These are phyloP conservation scores for Purpureocillium takamizusanense DNA, from an alignment of 2,329 filamentous ascomycete genomes.

Conservation along the genomic window DNA sequence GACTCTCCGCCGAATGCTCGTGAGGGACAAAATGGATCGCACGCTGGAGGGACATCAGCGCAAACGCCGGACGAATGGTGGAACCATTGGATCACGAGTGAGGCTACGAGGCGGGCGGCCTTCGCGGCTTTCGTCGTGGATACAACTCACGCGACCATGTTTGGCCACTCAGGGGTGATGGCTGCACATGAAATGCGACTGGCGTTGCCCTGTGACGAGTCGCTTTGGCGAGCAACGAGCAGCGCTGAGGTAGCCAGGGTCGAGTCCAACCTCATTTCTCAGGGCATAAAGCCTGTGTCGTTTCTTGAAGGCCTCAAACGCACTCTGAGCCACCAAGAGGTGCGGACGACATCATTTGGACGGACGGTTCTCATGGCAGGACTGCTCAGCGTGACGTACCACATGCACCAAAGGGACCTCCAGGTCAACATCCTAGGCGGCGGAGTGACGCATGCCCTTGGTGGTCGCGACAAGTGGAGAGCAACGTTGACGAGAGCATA, in stretches of 20 bases:
- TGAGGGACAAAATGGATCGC: constrained; percentile 46
- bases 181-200: constrained; percentile 91
- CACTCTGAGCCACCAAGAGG: constrained; percentile 75
- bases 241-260: constrained; percentile 78
- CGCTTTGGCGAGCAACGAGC: constrained; percentile 83
- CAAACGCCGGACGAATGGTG: constrained; percentile 83
- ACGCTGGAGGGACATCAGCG: constrained; percentile 44
- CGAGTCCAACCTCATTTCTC: constrained; percentile 69
- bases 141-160: constrained; percentile 95
- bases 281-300: constrained; percentile 73
- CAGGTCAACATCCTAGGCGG: constrained; percentile 77
- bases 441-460: constrained; percentile 66
- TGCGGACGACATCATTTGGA: constrained; percentile 88
- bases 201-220: constrained; percentile 85
- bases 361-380: constrained; percentile 92
- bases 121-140: constrained; percentile 95
- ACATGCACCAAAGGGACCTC: constrained; percentile 92
- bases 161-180: constrained; percentile 95
- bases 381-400: constrained; percentile 87
- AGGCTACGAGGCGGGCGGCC: constrained; percentile 79
- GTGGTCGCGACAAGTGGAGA: constrained; percentile 86
- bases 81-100: constrained; percentile 92
- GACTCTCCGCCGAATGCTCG: constrained; percentile 74
- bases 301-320: constrained; percentile 89
- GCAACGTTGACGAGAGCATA: constrained; percentile 78